A percentile compares a stretch with the other conserved stretches of the same genome.
Conservation (phyloP, 306 rosid species). For the Glycyrrhiza uralensis region DNA sequence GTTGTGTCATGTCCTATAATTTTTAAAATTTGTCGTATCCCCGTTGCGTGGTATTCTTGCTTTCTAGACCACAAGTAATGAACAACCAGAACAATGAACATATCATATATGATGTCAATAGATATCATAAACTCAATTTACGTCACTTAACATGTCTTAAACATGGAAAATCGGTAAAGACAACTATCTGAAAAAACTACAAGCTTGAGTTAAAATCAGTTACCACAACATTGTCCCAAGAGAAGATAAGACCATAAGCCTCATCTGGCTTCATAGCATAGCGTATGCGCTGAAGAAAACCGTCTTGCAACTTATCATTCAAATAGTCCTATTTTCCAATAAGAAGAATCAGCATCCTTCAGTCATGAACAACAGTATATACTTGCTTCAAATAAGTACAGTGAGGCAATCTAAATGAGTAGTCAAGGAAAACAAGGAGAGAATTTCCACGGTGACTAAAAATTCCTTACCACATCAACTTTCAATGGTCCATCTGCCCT, state of each 20-base stretch:
- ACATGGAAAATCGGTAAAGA: constrained; percentile 11
- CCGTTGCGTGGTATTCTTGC: neutral
- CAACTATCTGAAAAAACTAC: constrained; percentile 9
- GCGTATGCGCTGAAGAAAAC: constrained; percentile 88
- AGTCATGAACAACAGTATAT: constrained; percentile 5
- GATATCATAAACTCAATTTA: constrained; percentile 8
- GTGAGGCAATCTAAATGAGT: neutral
- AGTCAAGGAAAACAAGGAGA: constrained; percentile 4
- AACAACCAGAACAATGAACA: constrained; percentile 8
- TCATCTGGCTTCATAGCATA: constrained; percentile 99
- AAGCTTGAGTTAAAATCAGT: constrained; percentile 30
- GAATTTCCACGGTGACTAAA: neutral
- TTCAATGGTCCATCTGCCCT: constrained; percentile 88
- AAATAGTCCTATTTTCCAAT: constrained; percentile 81
- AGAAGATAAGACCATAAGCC: constrained; percentile 94
- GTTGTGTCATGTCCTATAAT: neutral
- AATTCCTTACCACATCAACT: constrained; percentile 88
- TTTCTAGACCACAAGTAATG: neutral
- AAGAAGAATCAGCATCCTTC: constrained; percentile 35
- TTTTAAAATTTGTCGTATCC: neutral
- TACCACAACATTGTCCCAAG: constrained; percentile 98
- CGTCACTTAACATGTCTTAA: constrained; percentile 12
- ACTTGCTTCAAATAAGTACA: neutral
- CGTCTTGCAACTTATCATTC: constrained; percentile 93
- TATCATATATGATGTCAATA: neutral